A percentile compares a stretch with the other conserved stretches of the same genome.
These are phyloP conservation scores for Camelina hispida DNA, from an alignment of 345 rosid species.

Conservation along the genomic window DNA sequence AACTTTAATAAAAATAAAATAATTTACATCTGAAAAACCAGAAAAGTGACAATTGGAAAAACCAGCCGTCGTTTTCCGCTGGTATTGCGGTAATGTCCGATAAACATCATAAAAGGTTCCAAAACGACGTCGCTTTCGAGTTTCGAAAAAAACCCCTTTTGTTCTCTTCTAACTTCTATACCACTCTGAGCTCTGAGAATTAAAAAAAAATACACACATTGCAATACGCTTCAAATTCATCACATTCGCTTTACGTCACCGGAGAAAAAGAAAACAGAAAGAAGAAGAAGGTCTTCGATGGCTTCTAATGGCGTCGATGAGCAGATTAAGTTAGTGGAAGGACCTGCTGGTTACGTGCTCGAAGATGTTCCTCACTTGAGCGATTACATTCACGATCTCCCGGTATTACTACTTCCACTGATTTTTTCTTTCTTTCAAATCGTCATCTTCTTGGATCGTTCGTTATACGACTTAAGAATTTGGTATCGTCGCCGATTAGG, in stretches of 20 bases:
- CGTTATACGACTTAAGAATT: neutral
- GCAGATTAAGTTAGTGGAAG: constrained; percentile 49
- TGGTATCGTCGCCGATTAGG: neutral
- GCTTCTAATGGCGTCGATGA: constrained; percentile 41
- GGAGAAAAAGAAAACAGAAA: constrained; percentile 16
- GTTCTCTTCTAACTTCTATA: constrained; percentile 17
- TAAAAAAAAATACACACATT: neutral
- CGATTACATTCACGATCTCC: constrained; percentile 73
- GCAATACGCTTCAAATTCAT: constrained; percentile 29
- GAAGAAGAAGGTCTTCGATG: constrained; percentile 35
- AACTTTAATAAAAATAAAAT: neutral
- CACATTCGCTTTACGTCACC: constrained; percentile 27
- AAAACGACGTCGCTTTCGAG: constrained; percentile 19
- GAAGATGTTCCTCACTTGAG: constrained; percentile 80
- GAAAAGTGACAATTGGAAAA: constrained; percentile 26
- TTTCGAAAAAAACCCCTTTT: neutral
- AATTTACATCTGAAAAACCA: constrained; percentile 30
- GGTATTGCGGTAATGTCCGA: neutral
- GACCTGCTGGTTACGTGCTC: constrained; percentile 68
- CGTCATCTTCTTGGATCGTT: constrained; percentile 17
- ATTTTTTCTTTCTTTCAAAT: neutral
- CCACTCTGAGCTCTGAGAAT: constrained; percentile 20
- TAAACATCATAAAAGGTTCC: neutral
- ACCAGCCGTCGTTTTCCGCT: constrained; percentile 43
- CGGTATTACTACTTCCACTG: constrained; percentile 48